These are phyloP conservation scores for Leccinum variicolor DNA, from an alignment of 768 basidiomycete genomes.

Conservation along the genomic window DNA sequence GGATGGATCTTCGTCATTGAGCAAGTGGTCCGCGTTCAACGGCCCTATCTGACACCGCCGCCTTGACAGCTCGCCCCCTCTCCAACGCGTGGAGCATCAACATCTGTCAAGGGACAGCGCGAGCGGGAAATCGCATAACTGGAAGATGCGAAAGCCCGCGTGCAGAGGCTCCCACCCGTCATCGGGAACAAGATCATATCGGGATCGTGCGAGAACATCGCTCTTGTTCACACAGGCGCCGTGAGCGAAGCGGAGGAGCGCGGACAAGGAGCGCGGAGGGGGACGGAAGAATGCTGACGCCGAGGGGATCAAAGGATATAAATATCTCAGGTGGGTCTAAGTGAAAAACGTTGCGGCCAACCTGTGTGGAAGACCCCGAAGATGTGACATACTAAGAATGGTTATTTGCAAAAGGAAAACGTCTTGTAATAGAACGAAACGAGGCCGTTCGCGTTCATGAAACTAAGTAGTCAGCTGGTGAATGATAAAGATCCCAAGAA, in stretches of 20 bases:
- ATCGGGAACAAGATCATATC: conserved; percentile 4
- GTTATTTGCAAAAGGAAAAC: not conserved
- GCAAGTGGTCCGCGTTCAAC: not conserved
- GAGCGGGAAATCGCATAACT: conserved; percentile 11
- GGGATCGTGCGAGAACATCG: conserved; percentile 11
- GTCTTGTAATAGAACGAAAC: not conserved
- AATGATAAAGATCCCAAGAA: not conserved
- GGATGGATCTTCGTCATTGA: not conserved
- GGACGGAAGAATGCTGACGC: too few species aligned
- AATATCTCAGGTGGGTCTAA: conserved; percentile 8
- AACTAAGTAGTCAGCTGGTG: not conserved
- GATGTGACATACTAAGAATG: not conserved
- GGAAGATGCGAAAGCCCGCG: conserved; percentile 5
- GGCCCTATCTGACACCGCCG: not conserved
- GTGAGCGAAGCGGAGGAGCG: not conserved
- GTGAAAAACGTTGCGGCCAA: not conserved
- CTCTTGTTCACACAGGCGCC: not conserved
- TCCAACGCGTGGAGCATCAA: conserved; percentile 7
- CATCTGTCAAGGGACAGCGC: conserved; percentile 4
- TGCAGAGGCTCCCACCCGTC: not conserved
- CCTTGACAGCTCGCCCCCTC: conserved; percentile 1
- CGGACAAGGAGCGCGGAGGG: not conserved
- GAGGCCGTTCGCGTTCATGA: not conserved
- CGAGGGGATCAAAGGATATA: not conserved
- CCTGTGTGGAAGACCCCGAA: not conserved